These are phyloP conservation scores for Trichoderma sp. DNA, from an alignment of 2,329 filamentous ascomycete species.

Conservation along the genomic window DNA sequence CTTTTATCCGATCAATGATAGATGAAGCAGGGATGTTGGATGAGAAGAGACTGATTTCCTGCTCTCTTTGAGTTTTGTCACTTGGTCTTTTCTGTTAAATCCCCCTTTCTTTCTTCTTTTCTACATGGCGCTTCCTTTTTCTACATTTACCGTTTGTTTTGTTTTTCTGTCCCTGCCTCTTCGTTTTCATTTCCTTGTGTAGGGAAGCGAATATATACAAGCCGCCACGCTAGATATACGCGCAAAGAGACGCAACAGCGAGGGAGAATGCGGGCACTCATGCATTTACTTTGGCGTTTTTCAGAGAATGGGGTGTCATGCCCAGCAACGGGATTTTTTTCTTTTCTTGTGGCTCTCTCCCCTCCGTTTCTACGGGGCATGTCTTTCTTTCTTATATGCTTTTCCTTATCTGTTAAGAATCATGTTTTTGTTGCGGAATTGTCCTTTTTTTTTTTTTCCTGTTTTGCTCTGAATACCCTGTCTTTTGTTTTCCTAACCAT, in stretches of 20 bases:
- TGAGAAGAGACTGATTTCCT: not conserved
- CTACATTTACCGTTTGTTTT: not conserved
- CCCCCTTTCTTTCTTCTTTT: not conserved
- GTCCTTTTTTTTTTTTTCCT: not conserved
- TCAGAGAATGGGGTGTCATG: not conserved
- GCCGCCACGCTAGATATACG: slow-evolving; percentile 10
- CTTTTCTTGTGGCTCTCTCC: not conserved
- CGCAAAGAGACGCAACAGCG: not conserved
- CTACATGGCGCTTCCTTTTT: not conserved
- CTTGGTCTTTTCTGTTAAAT: not conserved
- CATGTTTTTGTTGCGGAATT: not conserved
- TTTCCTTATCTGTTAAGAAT: not conserved
- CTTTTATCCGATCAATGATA: not conserved
- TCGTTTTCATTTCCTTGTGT: not conserved
- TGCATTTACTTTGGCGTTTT: slow-evolving; percentile 15
- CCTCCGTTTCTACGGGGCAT: not conserved
- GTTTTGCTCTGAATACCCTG: slow-evolving; percentile 23
- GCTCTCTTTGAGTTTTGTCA: not conserved
- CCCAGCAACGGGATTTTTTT: not conserved
- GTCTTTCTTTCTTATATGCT: not conserved
- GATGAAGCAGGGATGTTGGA: not conserved
- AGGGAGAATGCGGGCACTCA: slow-evolving; percentile 5
- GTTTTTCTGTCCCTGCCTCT: not conserved
- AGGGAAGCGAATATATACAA: slow-evolving; percentile 10
- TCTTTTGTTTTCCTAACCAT: not conserved